Conservation (phyloP, 2,329 filamentous ascomycete genomes). For the Aspergillus hortae region DNA sequence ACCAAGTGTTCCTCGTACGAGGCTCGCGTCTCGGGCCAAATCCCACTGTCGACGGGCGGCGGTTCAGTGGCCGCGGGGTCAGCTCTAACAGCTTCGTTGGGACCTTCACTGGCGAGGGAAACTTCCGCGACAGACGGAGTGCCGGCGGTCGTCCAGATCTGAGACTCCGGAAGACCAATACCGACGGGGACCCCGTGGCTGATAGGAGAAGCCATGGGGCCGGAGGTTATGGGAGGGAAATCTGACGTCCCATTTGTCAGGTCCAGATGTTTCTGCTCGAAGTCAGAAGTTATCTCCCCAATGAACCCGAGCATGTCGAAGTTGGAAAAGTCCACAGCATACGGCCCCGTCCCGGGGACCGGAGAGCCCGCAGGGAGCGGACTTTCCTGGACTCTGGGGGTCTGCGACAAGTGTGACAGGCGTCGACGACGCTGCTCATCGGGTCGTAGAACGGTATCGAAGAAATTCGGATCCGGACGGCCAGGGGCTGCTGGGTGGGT, state of each 20-base stretch:
- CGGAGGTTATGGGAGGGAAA: conserved; percentile 10
- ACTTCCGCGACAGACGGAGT: not conserved
- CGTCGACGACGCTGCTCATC: conserved; percentile 18
- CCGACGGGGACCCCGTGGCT: not conserved
- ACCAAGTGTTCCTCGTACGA: conserved; percentile 30
- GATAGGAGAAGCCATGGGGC: conserved; percentile 8
- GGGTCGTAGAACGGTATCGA: conserved; percentile 25
- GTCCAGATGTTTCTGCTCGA: conserved; percentile 33
- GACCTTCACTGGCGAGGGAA: not conserved
- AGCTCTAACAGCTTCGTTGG: not conserved
- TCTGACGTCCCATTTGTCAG: conserved; percentile 20
- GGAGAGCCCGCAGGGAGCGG: conserved; percentile 8
- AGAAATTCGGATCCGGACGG: conserved; percentile 24
- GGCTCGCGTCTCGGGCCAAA: conserved; percentile 17
- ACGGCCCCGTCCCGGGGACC: not conserved
- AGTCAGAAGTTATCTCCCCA: conserved; percentile 33
- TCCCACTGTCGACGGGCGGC: not conserved
- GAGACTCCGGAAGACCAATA: not conserved
- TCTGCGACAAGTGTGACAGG: not conserved
- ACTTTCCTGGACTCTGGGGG: not conserved
- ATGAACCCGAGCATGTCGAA: conserved; percentile 36
- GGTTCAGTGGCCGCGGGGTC: not conserved
- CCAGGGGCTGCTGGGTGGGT: conserved; percentile 5
- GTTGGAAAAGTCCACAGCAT: conserved; percentile 14
- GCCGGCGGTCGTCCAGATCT: not conserved